Evolutionary conservation across 2,329 filamentous ascomycete species (phyloP), one percentile per base, ranked within the genome.

Genomic region (Lecanosticta acicola): DNA sequence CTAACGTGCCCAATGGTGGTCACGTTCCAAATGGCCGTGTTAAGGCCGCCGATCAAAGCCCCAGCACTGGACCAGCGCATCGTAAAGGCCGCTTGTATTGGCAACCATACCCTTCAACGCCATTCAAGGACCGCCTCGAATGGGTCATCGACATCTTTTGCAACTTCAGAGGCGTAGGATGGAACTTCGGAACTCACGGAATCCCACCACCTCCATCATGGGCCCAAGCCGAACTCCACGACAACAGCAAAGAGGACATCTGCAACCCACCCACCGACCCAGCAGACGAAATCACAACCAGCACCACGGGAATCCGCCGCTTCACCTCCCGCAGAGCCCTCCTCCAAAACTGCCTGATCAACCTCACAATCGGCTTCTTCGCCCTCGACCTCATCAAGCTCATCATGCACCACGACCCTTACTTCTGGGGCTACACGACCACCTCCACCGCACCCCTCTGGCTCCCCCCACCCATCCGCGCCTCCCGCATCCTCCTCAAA

Each of bases 371-470:
- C 32, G 71, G 73, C 53, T 93, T 87, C 61, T 53, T 93, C 10
- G 50, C 78, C 5, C 70, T 95, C 7, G 91, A 96, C 65, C 47
- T 80, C 4, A 65, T 87, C 42, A 85, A 85, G 59, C 75, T 81
- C 1, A 51, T 80, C 50, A 82, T 87, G 70, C 81, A 83, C 55
- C 77, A 79, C 43, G 91, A 97, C 58, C 82, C 84, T 0, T 94
- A 91, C 69, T 94, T 90, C 66, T 74, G 74, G 66, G 61, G 58
- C 49, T 64, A 67, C 68, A 51, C 43, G n/a, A 41, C 52, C 29
- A 45, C 52, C 11, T 64, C 47, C 59, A 64, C 59, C 55, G 5
- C 11, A 29, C 72, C 52, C 49, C 70, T 49, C 66, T 82, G 48
- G 43, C 70, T 60, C 57, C 75, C 65, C 60, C 76, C 46, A 24